These are phyloP conservation scores for Penicillium taxi DNA, from an alignment of 495 filamentous ascomycete genomes.

Conservation along the genomic window DNA sequence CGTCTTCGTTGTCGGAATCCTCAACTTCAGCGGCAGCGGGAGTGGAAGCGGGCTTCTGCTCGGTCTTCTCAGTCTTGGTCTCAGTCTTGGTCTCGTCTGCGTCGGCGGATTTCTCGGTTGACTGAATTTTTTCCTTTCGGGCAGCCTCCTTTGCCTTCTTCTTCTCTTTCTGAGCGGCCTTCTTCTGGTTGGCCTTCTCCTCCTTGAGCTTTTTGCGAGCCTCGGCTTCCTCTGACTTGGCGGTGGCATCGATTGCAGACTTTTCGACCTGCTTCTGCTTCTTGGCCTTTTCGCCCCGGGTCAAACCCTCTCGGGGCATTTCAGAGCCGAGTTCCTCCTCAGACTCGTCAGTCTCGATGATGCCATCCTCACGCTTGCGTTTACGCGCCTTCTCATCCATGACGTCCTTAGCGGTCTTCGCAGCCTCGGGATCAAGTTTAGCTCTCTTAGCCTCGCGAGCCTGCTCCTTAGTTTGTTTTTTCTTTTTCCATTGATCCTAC, in stretches of 20 bases:
- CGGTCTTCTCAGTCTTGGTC: conserved; percentile 10
- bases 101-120: conserved; percentile 28
- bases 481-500: conserved; percentile 77
- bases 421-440: conserved; percentile 78
- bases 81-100: conserved; percentile 9
- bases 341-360: conserved; percentile 30
- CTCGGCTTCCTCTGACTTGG: conserved; percentile 33
- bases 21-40: conserved; percentile 27
- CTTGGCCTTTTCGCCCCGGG: conserved; percentile 24
- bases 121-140: conserved; percentile 36
- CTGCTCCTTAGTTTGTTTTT: conserved; percentile 81
- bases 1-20: conserved; percentile 19
- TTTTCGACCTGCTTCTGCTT: conserved; percentile 30
- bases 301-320: conserved; percentile 34
- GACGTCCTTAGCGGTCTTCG: conserved; percentile 73
- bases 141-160: conserved; percentile 40
- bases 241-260: conserved; percentile 16
- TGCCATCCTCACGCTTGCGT: conserved; percentile 52
- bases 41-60: conserved; percentile 6
- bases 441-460: conserved; percentile 67
- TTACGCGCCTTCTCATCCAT: conserved; percentile 74
- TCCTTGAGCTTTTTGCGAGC: conserved; percentile 36
- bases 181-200: conserved; percentile 45
- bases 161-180: conserved; percentile 41
- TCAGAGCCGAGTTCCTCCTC: conserved; percentile 41